Evolutionary conservation across 2,329 filamentous ascomycete species (phyloP), one percentile per base, ranked within the genome.

Genomic region (Stenocarpella maydis): DNA sequence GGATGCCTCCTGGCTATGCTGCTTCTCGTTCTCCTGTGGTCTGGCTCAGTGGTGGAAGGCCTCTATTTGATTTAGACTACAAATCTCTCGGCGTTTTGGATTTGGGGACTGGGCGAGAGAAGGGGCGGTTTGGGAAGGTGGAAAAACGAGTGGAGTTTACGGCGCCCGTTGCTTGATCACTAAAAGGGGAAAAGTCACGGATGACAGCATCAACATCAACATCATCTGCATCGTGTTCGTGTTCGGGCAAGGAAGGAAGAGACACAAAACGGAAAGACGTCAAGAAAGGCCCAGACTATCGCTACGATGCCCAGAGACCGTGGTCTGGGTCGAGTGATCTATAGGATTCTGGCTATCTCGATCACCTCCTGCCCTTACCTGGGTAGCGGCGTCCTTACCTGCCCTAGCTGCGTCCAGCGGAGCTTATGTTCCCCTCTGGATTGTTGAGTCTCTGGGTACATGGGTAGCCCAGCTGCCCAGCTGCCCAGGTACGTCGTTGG

Each of bases 331-430:
- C 58, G 26, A 47, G 26, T 37, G 58, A 49, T 63, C 43, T 49
- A 63, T 43, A 63, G 17, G 19, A 9, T 24, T 28, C 39, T 61
- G 39, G 26, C 43, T 49, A 63, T 24, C 58, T 63, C 58, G 41
- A 61, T n/a, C 14, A 28, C n/a, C 15, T 3, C 24, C 58, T n/a
- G 15, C 24, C 58, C 26, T n/a, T 17, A 2, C n/a, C 7, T 63
- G 58, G 58, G 49, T 43, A 37, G 58, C 58, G 58, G 58, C 58
- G 58, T 19, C 58, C 58, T 49, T 41, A 41, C 58, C 52, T 12
- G 24, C 17, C 9, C 21, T 6, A 34, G 55, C 19, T 21, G 4
- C 31, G 31, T 9, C 31, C 31, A 34, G 31, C 4, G 31, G 4
- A 9, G 31, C 31, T 34, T 4, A 9, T 19, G 41, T 24, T n/a